A percentile compares a stretch with the other conserved stretches of the same genome.
Conservation (phyloP, 805 yeast species). For the Saturnispora dispora region DNA sequence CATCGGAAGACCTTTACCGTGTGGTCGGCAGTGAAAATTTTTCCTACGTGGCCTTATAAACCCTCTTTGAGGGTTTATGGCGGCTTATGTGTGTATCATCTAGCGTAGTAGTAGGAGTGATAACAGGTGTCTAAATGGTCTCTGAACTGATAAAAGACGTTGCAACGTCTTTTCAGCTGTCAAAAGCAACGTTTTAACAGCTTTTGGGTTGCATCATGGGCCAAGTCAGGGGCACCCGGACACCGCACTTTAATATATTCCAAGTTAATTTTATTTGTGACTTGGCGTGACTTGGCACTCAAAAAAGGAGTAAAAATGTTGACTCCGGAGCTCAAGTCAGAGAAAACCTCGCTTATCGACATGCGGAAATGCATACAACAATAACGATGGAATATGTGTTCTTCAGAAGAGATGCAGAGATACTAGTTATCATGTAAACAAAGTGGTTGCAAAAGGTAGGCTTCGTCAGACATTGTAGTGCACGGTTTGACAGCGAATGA, state of each 20-base stretch:
- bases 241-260: background rate
- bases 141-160: background rate
- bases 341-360: background rate
- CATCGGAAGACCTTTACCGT: background rate
- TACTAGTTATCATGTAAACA: too few relatives aligned
- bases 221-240: background rate
- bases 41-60: background rate
- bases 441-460: too few relatives aligned
- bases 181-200: background rate
- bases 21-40: background rate
- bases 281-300: background rate
- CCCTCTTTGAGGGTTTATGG: background rate
- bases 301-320: background rate
- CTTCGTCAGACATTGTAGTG: too few relatives aligned
- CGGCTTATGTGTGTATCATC: background rate
- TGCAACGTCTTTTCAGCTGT: conserved; percentile 1
- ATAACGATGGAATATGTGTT: too few relatives aligned
- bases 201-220: background rate
- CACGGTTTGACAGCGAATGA: too few relatives aligned
- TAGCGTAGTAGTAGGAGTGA: background rate
- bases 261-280: background rate
- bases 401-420: too few relatives aligned
- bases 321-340: background rate
- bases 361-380: background rate
- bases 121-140: background rate